Base-by-base conservation (phyloP, 768 basidiomycete species). In the Tylopilus plumbeoviolaceoides region DNA sequence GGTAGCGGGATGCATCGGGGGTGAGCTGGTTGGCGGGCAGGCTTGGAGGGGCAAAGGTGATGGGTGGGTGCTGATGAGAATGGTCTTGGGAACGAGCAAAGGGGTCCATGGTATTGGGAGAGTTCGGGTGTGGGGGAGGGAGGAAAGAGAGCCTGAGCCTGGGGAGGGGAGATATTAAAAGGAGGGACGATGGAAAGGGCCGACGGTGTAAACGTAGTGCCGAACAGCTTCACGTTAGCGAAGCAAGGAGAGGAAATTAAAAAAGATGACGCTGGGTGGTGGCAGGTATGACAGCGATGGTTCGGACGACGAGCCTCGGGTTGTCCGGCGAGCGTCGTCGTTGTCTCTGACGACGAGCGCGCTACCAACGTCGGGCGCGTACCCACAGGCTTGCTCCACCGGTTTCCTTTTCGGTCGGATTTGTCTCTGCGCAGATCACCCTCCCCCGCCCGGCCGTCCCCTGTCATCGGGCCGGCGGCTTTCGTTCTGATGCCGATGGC, bases 401-500 rank as follows among this genome's bases (percentile, higher is more conserved):
- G 35, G 44, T 58, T 56, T 52, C 59, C 55, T 35, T 50, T 50
- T 57, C 63, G 15, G 61, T 53, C 50, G 5, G 41, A 51, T 50
- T 54, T 53, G 63, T 58, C 58, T 51, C 54, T 57, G 45, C 61
- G 65, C 49, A 60, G 68, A 68, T 70, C 64, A 50, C 2, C 50
- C n/a, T 4, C 11, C 9, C n/a, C 48, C 21, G 28, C 46, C 60
- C 67, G 60, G 69, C 67, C 59, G 58, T 53, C 33, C 44, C 63
- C 64, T 48, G 48, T 62, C 51, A 51, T 64, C 59, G 70, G 63
- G 63, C 68, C 70, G 68, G 63, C 70, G 68, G 68, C 70, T 70
- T 61, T 59, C 42, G 50, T 48, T 67, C 58, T 58, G 63, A 21
- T 62, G 57, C 67, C 69, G 69, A 67, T 47, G 51, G 50, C 47